These are phyloP conservation scores for Multifurca ochricompacta DNA, from an alignment of 768 basidiomycete species.

Conservation along the genomic window DNA sequence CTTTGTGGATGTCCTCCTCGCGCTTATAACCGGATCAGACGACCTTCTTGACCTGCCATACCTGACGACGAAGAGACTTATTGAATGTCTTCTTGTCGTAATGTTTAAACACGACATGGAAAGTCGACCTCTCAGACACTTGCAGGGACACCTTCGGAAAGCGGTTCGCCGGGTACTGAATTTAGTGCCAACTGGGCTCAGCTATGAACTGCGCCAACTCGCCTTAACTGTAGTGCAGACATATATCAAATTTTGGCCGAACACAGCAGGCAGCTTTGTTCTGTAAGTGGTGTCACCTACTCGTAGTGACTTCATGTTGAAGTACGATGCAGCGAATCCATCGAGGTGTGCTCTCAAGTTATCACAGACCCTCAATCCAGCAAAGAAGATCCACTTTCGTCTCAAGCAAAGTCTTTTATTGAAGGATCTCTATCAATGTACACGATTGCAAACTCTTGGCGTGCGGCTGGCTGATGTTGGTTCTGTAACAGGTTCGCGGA, in stretches of 20 bases:
- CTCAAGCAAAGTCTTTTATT: slow-evolving; percentile 50
- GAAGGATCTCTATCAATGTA: slow-evolving; percentile 38
- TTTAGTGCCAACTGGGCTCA: slow-evolving; percentile 44
- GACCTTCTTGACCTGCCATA: slow-evolving; percentile 45
- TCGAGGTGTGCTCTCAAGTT: slow-evolving; percentile 45
- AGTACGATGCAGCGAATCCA: slow-evolving; percentile 35
- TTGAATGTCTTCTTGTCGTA: slow-evolving; percentile 57
- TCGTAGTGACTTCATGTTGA: not conserved
- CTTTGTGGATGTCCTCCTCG: slow-evolving; percentile 55
- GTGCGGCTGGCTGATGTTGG: slow-evolving; percentile 21
- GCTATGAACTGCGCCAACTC: slow-evolving; percentile 61
- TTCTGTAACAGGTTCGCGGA: slow-evolving; percentile 41
- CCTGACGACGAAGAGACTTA: slow-evolving; percentile 47
- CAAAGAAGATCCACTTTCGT: slow-evolving; percentile 49
- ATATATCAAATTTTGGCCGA: slow-evolving; percentile 54
- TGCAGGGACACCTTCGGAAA: slow-evolving; percentile 44
- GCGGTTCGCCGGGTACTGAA: slow-evolving; percentile 48
- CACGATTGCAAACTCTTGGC: slow-evolving; percentile 26
- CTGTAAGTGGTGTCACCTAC: slow-evolving; percentile 33
- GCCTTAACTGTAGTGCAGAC: slow-evolving; percentile 53
- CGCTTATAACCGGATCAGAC: slow-evolving; percentile 39
- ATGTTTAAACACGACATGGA: slow-evolving; percentile 73
- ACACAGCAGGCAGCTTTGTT: slow-evolving; percentile 44
- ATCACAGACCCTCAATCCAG: slow-evolving; percentile 40
- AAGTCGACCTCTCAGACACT: slow-evolving; percentile 41